phyloP scores from a whole-genome alignment of 805 yeast species.

The Aciculoconidium aculeatum region DNA sequence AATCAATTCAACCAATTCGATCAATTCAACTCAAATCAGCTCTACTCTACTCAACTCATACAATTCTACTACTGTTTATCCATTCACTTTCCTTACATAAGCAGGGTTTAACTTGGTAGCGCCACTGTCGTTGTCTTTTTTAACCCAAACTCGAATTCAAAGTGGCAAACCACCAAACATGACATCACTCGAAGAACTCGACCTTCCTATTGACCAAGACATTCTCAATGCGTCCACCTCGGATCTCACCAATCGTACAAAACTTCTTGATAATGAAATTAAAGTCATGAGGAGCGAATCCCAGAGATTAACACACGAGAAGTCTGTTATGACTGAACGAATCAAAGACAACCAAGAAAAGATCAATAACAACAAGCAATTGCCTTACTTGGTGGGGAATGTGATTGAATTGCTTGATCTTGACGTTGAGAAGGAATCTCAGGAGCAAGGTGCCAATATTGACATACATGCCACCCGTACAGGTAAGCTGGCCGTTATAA shows the following conservation, averaged over 20 bases:
- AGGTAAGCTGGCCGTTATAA: slow-evolving; percentile 97
- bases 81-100: no score
- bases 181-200: slow-evolving; percentile 85
- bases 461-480: slow-evolving; percentile 86
- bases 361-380: slow-evolving; percentile 89
- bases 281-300: slow-evolving; percentile 90
- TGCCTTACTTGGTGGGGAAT: slow-evolving; percentile 94
- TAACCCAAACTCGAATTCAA: slow-evolving; percentile 1
- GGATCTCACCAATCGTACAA: slow-evolving; percentile 81
- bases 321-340: slow-evolving; percentile 85
- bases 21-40: no score
- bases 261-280: slow-evolving; percentile 88
- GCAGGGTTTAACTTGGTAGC: no score
- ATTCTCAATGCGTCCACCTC: slow-evolving; percentile 70
- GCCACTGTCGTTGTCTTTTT: no score
- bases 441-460: slow-evolving; percentile 90
- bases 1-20: no score
- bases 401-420: slow-evolving; percentile 91
- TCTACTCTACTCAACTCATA: no score
- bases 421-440: slow-evolving; percentile 75
- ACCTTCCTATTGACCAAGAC: slow-evolving; percentile 71
- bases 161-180: slow-evolving; percentile 26
- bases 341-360: slow-evolving; percentile 95
- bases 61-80: no score
- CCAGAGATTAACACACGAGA: slow-evolving; percentile 87